Percentiles rank a stretch among this genome's conserved stretches.
These are phyloP conservation scores for Amesomyces nigricolor DNA, from an alignment of 2,329 filamentous ascomycete species.

Conservation along the genomic window DNA sequence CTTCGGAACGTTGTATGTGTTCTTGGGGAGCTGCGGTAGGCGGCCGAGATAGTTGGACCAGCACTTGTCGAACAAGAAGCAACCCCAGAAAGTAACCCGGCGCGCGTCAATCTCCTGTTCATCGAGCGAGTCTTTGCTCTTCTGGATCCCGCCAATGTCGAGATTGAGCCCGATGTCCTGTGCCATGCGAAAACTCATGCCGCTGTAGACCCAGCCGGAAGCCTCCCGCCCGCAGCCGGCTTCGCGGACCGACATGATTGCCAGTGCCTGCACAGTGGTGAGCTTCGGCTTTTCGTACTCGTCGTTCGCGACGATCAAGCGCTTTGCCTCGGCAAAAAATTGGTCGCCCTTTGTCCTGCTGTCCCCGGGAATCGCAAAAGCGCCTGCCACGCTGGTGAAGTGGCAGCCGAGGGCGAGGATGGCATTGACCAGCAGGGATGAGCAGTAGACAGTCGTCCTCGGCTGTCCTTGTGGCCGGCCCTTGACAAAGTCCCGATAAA, in stretches of 20 bases:
- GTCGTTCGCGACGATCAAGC: slow-evolving; percentile 82
- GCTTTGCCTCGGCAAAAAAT: slow-evolving; percentile 91
- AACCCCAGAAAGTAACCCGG: slow-evolving; percentile 93
- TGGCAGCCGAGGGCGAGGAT: slow-evolving; percentile 92
- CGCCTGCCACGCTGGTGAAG: slow-evolving; percentile 73
- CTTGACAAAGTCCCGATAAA: slow-evolving; percentile 76
- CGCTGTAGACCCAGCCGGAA: slow-evolving; percentile 96
- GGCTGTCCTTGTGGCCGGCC: slow-evolving; percentile 54
- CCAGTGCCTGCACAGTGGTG: slow-evolving; percentile 87
- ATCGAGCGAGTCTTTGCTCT: slow-evolving; percentile 54
- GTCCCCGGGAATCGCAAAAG: slow-evolving; percentile 65
- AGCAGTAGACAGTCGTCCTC: slow-evolving; percentile 70
- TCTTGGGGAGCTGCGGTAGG: slow-evolving; percentile 75
- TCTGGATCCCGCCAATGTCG: slow-evolving; percentile 62
- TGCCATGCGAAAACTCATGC: slow-evolving; percentile 98
- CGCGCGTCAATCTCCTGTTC: slow-evolving; percentile 86
- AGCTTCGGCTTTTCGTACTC: slow-evolving; percentile 86
- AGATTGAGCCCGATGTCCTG: slow-evolving; percentile 89
- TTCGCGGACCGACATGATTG: slow-evolving; percentile 92
- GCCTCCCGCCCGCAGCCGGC: slow-evolving; percentile 90
- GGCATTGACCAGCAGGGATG: slow-evolving; percentile 82
- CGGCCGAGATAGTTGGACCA: slow-evolving; percentile 97
- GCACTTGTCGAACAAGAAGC: slow-evolving; percentile 96
- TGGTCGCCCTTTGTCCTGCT: slow-evolving; percentile 87
- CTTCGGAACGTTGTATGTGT: slow-evolving; percentile 77